These are phyloP conservation scores for Cordyceps militaris DNA, from an alignment of 2,329 filamentous ascomycete genomes.

Conservation along the genomic window DNA sequence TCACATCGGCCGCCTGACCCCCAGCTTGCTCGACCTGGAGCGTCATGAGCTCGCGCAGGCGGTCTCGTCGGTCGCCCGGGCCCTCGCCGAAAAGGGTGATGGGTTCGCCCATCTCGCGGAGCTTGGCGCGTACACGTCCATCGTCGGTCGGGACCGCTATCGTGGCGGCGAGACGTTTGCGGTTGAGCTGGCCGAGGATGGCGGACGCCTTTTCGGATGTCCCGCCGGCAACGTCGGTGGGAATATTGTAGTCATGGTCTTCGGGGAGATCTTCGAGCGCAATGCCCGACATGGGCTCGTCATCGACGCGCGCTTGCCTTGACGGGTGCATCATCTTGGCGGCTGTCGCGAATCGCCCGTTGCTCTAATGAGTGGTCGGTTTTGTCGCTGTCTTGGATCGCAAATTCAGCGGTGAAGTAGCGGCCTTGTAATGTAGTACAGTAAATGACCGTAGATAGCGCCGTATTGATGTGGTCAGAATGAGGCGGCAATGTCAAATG, in stretches of 20 bases:
- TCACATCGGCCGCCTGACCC: conserved; percentile 49
- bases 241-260: conserved; percentile 82
- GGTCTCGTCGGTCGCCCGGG: conserved; percentile 74
- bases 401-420: neutral
- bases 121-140: conserved; percentile 68
- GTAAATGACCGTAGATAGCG: neutral
- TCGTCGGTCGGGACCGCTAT: conserved; percentile 94
- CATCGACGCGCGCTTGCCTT: conserved; percentile 90
- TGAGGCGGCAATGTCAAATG: neutral
- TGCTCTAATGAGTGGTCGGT: neutral
- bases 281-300: conserved; percentile 51
- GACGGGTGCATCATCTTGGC: conserved; percentile 71
- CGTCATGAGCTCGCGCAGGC: conserved; percentile 73
- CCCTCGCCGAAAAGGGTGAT: conserved; percentile 93
- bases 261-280: conserved; percentile 46
- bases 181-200: conserved; percentile 80
- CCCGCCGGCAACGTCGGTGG: conserved; percentile 55
- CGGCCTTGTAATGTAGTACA: neutral
- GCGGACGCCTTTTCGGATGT: conserved; percentile 77
- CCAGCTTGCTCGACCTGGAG: conserved; percentile 59
- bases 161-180: conserved; percentile 80
- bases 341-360: neutral
- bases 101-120: conserved; percentile 85
- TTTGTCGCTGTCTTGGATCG: neutral
- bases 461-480: neutral